Evolutionary conservation across 805 yeast species (phyloP), one percentile per base, ranked within the genome.

Genomic region (Tetrapisispora iriomotensis): DNA sequence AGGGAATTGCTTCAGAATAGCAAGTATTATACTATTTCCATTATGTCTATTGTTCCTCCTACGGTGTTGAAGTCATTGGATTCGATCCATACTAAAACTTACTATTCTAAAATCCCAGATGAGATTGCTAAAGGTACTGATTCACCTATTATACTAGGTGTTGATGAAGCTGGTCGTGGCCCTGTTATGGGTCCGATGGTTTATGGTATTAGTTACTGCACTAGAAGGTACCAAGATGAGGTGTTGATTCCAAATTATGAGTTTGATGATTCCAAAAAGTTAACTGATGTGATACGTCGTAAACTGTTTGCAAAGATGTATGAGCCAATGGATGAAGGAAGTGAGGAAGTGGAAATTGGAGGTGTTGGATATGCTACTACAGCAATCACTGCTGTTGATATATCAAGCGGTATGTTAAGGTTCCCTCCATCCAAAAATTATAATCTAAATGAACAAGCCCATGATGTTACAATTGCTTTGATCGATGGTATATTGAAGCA

Each of bases 171-270:
- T 0, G 99, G 99, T 1, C 71, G 99, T 48, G 99, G 99, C 0
- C 99, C 99, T 0, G 96, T 94, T 0, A 53, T 94, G 29, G 98
- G 98, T 0, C 94, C 97, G 0, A 92, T 92, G 98, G 98, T 92
- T 2, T 92, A 92, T 54, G 95, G 95, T 3, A 67, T 86, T 6
- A 78, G 92, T 3, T 92, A 86, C 55, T 79, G 94, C 45, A 61
- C 78, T 10, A 68, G 71, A 35, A 58, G 64, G 0, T 82, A 74
- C 41, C 64, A 63, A 44, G 58, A 46, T 46, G 71, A 67, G 23
- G 53, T 61, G 1, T 55, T 69, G 15, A 68, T 81, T 37, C 70
- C 72, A 20, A 62, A 70, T 24, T 80, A 75, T 47, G 96, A 87
- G 13, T 92, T 92, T 63, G 95, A 90, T 9, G 99, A 92, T 60